phyloP scores from a whole-genome alignment of 2,329 filamentous ascomycete species.

The Tolypocladium tropicale region DNA sequence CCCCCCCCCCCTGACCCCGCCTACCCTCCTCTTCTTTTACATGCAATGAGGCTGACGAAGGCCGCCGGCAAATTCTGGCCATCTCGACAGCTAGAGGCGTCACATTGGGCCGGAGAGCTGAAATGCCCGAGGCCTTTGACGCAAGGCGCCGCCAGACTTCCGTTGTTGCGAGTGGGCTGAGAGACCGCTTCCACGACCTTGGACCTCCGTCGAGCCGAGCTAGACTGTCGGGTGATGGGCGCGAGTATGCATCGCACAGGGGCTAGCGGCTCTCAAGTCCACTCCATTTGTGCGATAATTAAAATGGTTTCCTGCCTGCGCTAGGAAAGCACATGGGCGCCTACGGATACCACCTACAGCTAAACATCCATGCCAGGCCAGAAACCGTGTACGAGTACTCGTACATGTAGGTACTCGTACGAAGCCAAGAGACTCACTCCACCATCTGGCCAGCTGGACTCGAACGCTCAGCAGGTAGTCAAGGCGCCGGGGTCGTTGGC shows the following conservation, averaged over 20 bases:
- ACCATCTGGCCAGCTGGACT: too few relatives aligned
- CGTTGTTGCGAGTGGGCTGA: background rate
- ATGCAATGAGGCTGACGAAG: background rate
- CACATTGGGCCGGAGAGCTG: background rate
- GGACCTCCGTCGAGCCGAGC: background rate
- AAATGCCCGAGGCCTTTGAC: background rate
- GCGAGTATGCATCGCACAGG: background rate
- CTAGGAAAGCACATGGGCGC: too few relatives aligned
- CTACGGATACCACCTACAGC: too few relatives aligned
- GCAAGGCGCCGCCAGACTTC: background rate
- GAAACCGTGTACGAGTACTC: too few relatives aligned
- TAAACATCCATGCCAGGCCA: too few relatives aligned
- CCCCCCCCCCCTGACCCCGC: too few relatives aligned
- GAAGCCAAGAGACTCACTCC: too few relatives aligned
- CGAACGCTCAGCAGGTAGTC: too few relatives aligned
- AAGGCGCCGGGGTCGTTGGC: too few relatives aligned
- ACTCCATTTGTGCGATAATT: background rate
- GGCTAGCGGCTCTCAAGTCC: background rate
- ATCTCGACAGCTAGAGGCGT: background rate
- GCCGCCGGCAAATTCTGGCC: background rate
- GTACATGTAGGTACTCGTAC: too few relatives aligned
- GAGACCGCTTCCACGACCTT: background rate
- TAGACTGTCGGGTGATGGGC: too few relatives aligned
- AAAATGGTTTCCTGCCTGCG: too few relatives aligned
- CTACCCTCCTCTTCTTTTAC: background rate